phyloP scores from a whole-genome alignment of 2,329 filamentous ascomycete genomes.

The Boeremia lycopersici region DNA sequence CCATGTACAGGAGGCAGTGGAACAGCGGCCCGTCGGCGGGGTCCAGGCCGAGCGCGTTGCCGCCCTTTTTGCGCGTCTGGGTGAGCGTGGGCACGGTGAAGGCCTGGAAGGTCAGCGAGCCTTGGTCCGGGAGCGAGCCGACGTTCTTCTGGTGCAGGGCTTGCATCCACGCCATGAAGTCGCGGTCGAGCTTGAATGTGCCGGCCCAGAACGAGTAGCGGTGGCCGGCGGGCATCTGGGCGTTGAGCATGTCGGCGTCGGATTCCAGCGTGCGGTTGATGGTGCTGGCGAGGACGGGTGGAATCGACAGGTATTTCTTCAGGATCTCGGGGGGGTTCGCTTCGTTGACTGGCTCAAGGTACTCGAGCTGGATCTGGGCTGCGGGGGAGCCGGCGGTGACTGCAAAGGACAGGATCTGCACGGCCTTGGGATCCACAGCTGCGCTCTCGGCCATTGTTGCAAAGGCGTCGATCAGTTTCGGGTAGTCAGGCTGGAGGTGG shows the following conservation, averaged over 20 bases:
- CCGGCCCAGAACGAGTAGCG: too few relatives aligned
- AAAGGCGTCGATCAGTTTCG: neutral
- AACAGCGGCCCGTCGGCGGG: slow-evolving; percentile 17
- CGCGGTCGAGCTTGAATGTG: slow-evolving; percentile 11
- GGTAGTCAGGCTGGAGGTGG: slow-evolving; percentile 5
- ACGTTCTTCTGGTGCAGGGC: slow-evolving; percentile 1
- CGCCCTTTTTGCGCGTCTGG: slow-evolving; percentile 20
- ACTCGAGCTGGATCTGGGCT: too few relatives aligned
- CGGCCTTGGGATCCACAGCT: too few relatives aligned
- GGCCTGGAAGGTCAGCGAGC: slow-evolving; percentile 22
- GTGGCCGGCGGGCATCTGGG: too few relatives aligned
- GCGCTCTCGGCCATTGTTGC: neutral
- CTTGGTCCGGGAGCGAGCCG: neutral
- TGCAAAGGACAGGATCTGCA: neutral
- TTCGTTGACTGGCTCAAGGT: too few relatives aligned
- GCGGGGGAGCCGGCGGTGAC: neutral
- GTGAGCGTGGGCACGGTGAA: slow-evolving; percentile 5
- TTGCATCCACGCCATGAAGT: slow-evolving; percentile 8
- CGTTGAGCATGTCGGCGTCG: too few relatives aligned
- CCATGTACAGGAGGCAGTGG: slow-evolving; percentile 25
- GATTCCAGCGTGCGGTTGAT: too few relatives aligned
- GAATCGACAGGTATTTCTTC: too few relatives aligned
- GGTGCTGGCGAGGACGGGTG: too few relatives aligned
- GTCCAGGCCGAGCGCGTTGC: slow-evolving; percentile 28
- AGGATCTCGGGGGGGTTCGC: too few relatives aligned